Base-by-base conservation (phyloP, 2,329 filamentous ascomycete genomes). In the Didymella sp. region DNA sequence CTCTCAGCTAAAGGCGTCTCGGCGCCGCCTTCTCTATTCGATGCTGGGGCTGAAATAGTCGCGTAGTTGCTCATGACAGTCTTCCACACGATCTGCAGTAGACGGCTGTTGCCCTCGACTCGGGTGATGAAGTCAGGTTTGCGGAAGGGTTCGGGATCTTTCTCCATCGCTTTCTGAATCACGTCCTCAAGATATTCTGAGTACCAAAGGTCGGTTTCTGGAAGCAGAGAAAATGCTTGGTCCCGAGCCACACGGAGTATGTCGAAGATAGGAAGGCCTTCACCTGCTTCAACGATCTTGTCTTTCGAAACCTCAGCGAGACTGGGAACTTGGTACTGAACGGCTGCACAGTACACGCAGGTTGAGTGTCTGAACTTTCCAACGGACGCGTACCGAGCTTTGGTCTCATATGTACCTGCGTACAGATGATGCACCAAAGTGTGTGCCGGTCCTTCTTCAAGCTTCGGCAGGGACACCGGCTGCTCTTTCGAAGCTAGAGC, bases 71-170 rank as follows among this genome's bases (percentile, higher is more conserved):
- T 67, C 51, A 71, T 66, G 11, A 73, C 66, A 2, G 69, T 68
- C 28, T 61, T 66, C 68, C 71, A 69, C 0, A 72, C 64, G 4
- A 73, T 62, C 8, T 69, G 64, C 0, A 70, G 55, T n/a, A 70
- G 62, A 37, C 54, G 66, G 6, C 63, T 64, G 17, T 72, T 67
- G 0, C 68, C 69, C 21, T 68, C 66, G 11, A 73, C 58, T 24
- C 62, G 60, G 13, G 69, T 66, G 22, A 67, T 64, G 31, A 73
- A 71, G 2, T 62, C 65, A 1, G 66, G 59, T 22, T 53, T 60
- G 17, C 51, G 51, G 33, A 73, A 73, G 0, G 70, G 65, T 8
- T 60, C 66, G 0, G 66, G 61, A 35, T 73, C 64, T 4, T 63
- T 25, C 2, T 35, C 47, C 52, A 68, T 64, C 0, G 70, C 67